Evolutionary conservation across 768 basidiomycete species (phyloP).

Genomic region (Tubosaeta brunneosetosa): DNA sequence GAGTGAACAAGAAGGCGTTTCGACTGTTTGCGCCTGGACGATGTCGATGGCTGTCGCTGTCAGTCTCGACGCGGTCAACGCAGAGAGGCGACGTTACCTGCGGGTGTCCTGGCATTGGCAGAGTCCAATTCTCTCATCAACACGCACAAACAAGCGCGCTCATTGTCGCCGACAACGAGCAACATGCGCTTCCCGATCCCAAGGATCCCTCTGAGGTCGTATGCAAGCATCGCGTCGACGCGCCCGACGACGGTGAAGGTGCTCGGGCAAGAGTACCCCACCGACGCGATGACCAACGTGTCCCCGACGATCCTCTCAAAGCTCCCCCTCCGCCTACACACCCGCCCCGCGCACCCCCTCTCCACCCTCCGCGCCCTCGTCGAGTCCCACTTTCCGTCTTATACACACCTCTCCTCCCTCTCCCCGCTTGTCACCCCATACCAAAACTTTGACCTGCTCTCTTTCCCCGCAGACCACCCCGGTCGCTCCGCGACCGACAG

Average conservation of each 20-base stretch:
- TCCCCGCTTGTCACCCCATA: slow-evolving; percentile 86
- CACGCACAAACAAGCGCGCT: slow-evolving; percentile 17
- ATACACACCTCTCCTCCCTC: slow-evolving; percentile 67
- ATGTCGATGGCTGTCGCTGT: slow-evolving; percentile 18
- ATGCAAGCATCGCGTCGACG: slow-evolving; percentile 9
- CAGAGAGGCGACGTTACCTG: slow-evolving; percentile 19
- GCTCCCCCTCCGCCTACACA: slow-evolving; percentile 70
- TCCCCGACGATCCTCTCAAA: slow-evolving; percentile 83
- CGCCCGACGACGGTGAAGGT: slow-evolving; percentile 39
- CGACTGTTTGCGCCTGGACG: slow-evolving; percentile 17
- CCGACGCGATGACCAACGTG: slow-evolving; percentile 81
- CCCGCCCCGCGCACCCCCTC: slow-evolving; percentile 75
- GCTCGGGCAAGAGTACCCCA: slow-evolving; percentile 61
- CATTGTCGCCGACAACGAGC: not conserved
- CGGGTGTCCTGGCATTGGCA: not conserved
- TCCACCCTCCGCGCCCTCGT: slow-evolving; percentile 79
- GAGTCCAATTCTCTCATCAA: not conserved
- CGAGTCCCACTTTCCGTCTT: slow-evolving; percentile 77
- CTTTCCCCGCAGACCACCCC: slow-evolving; percentile 90
- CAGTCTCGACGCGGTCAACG: slow-evolving; percentile 1
- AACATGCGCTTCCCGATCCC: slow-evolving; percentile 14
- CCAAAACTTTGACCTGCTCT: slow-evolving; percentile 96
- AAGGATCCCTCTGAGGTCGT: slow-evolving; percentile 4
- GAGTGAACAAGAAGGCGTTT: slow-evolving; percentile 33
- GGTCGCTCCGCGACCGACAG: slow-evolving; percentile 87